Percentiles rank a stretch among this genome's conserved stretches.
Conservation (phyloP, 495 filamentous ascomycete species). For the Podospora fimiseda region DNA sequence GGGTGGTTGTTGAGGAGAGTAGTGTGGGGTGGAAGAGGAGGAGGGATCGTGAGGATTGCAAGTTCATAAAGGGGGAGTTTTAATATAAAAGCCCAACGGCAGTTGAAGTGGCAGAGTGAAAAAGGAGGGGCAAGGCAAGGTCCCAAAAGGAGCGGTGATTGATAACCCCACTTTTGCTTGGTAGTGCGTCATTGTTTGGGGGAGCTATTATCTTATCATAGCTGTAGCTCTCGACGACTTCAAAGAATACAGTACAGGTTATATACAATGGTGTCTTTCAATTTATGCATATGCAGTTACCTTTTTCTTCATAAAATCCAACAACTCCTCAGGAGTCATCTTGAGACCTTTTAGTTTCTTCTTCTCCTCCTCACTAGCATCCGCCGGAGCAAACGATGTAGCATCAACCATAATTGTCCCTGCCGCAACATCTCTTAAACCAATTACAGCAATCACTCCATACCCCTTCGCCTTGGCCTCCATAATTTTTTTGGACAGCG, state of each 20-base stretch:
- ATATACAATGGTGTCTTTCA: no score
- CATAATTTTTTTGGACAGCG: slow-evolving; percentile 60
- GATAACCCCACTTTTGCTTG: not conserved
- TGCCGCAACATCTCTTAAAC: slow-evolving; percentile 44
- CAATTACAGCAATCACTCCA: slow-evolving; percentile 67
- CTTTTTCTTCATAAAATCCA: slow-evolving; percentile 28
- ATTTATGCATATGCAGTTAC: slow-evolving; percentile 28
- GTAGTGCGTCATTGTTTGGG: not conserved
- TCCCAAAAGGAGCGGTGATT: not conserved
- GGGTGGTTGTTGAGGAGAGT: not conserved
- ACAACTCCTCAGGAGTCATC: slow-evolving; percentile 31
- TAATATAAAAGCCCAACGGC: not conserved
- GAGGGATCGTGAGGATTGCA: not conserved
- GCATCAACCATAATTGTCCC: slow-evolving; percentile 31
- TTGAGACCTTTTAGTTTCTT: slow-evolving; percentile 14
- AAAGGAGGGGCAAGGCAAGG: not conserved
- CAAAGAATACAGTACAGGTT: no score
- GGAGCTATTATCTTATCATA: no score
- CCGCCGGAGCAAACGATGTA: slow-evolving; percentile 10
- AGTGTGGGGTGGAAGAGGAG: not conserved
- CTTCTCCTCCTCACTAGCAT: slow-evolving; percentile 1
- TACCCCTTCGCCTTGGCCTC: slow-evolving; percentile 70
- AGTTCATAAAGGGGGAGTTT: not conserved
- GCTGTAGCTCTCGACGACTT: no score
- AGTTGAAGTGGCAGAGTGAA: not conserved